phyloP scores from a whole-genome alignment of 176 grass and related monocot species.

The Cocos nucifera region DNA sequence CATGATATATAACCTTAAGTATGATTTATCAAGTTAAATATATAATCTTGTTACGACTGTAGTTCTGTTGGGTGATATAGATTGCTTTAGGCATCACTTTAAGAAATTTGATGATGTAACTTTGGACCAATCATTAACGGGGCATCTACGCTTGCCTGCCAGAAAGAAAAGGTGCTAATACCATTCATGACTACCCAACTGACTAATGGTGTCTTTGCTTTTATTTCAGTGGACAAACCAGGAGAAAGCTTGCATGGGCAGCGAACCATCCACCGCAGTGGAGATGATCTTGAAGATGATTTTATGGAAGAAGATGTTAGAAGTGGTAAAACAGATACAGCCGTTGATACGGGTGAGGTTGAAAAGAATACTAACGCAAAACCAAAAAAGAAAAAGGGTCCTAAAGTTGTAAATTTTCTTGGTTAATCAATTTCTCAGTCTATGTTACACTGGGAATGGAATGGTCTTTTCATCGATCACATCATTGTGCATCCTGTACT shows the following conservation, averaged over 20 bases:
- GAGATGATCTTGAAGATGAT: constrained; percentile 94
- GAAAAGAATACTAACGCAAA: constrained; percentile 27
- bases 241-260: constrained; percentile 17
- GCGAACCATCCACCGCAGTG: constrained; percentile 26
- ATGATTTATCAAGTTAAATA: too few species aligned
- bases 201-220: background rate
- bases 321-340: constrained; percentile 25
- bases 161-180: too few species aligned
- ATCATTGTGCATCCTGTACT: too few species aligned
- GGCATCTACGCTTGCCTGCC: too few species aligned
- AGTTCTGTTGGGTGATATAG: too few species aligned
- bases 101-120: too few species aligned
- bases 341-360: background rate
- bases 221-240: constrained; percentile 32
- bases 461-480: too few species aligned
- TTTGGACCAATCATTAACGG: too few species aligned
- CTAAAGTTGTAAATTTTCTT: constrained; percentile 71
- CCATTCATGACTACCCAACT: too few species aligned
- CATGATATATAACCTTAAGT: too few species aligned
- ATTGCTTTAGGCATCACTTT: too few species aligned
- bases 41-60: too few species aligned
- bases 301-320: constrained; percentile 54
- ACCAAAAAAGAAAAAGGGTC: constrained; percentile 51
- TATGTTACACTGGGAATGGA: background rate
- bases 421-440: background rate